Conservation (phyloP, 257 asterid species). For the Perilla frutescens region DNA sequence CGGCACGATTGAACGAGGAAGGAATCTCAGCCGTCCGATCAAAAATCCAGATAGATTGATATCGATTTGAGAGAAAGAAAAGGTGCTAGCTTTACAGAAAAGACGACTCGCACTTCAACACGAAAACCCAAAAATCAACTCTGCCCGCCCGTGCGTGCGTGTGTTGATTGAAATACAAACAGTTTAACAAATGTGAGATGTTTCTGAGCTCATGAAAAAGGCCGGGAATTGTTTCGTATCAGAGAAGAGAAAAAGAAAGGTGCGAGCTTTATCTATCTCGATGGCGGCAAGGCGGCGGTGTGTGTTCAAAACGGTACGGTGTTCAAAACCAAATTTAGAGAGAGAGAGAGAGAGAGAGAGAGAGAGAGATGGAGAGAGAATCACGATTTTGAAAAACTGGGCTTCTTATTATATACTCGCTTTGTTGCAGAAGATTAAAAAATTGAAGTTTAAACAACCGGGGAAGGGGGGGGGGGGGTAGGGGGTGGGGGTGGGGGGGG, state of each 20-base stretch:
- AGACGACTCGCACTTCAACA: slow-evolving; percentile 27
- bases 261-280: slow-evolving; percentile 33
- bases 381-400: slow-evolving; percentile 15
- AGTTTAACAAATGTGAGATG: background rate
- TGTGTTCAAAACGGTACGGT: slow-evolving; percentile 29
- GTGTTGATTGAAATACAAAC: background rate
- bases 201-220: background rate
- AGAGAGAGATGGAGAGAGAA: slow-evolving; percentile 32
- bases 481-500: background rate
- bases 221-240: background rate
- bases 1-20: slow-evolving; percentile 33
- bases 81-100: slow-evolving; percentile 32
- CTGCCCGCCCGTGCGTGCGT: slow-evolving; percentile 9
- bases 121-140: background rate
- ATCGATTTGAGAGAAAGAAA: slow-evolving; percentile 38
- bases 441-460: background rate
- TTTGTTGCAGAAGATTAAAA: background rate
- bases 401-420: slow-evolving; percentile 3
- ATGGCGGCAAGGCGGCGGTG: slow-evolving; percentile 35
- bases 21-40: slow-evolving; percentile 45
- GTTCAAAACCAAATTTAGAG: slow-evolving; percentile 37
- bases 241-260: background rate
- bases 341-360: slow-evolving; percentile 33
- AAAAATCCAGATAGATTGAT: slow-evolving; percentile 30
- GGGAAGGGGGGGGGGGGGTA: background rate